Percentiles rank a stretch among this genome's conserved stretches.
phyloP scores from a whole-genome alignment of 176 grass and related monocot species.

The Alopecurus myosuroides region DNA sequence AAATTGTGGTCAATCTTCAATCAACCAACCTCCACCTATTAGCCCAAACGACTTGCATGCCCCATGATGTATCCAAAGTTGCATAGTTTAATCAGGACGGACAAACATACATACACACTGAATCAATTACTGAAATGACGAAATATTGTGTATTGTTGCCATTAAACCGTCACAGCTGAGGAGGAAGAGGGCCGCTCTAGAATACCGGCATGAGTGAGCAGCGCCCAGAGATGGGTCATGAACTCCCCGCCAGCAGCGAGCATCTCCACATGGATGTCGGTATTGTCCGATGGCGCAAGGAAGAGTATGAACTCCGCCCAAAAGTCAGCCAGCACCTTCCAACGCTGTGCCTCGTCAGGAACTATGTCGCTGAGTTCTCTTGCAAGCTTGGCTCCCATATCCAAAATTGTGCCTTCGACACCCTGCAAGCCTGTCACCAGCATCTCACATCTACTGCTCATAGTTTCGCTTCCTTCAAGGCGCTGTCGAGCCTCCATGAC shows the following conservation, averaged over 20 bases:
- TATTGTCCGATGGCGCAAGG: background rate
- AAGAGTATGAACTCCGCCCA: conserved; percentile 18
- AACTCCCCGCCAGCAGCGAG: conserved; percentile 9
- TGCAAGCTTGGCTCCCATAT: conserved; percentile 4
- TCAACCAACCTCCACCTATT: no score
- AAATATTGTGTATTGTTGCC: no score
- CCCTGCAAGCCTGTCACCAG: background rate
- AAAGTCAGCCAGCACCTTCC: conserved; percentile 17
- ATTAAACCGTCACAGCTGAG: no score
- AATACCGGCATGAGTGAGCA: conserved; percentile 26
- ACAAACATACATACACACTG: no score
- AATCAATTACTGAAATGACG: no score
- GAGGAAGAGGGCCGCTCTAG: background rate
- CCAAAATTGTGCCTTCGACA: background rate
- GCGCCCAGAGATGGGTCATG: conserved; percentile 22
- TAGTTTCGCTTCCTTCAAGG: background rate
- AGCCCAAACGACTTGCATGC: no score
- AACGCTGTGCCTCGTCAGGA: background rate
- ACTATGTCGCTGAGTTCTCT: background rate
- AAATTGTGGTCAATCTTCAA: no score
- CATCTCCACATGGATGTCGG: background rate
- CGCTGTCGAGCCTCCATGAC: background rate
- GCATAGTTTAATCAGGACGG: no score
- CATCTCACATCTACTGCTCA: background rate
- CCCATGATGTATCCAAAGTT: no score